phyloP scores from a whole-genome alignment of 2,329 filamentous ascomycete species.

The Cercospora canescens region DNA sequence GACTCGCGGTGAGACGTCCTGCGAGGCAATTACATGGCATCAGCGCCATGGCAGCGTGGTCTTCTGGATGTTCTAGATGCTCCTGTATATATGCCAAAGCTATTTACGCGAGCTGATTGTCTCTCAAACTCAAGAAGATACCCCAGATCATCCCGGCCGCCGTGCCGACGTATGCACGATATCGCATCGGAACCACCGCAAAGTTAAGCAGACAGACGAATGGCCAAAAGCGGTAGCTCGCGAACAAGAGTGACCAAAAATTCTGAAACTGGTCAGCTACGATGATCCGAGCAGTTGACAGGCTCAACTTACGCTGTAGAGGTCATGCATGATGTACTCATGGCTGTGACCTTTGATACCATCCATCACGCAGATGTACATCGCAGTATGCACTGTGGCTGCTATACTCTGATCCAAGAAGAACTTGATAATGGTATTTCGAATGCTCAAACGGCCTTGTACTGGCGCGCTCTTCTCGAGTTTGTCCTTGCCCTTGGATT shows the following conservation, averaged over 20 bases:
- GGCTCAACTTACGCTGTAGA: not conserved
- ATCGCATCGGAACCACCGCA: not conserved
- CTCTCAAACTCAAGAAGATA: not conserved
- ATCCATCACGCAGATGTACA: conserved; percentile 2
- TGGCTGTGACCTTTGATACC: not conserved
- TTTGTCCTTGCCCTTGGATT: not conserved
- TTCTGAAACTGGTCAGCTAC: not conserved
- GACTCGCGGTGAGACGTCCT: not conserved
- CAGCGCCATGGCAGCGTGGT: not conserved
- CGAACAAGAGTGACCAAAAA: not conserved
- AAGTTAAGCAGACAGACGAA: conserved; percentile 1
- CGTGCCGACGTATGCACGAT: not conserved
- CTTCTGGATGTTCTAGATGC: not conserved
- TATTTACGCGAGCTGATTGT: not conserved
- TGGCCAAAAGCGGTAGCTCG: conserved; percentile 3
- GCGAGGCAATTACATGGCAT: not conserved
- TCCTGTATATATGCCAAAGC: not conserved
- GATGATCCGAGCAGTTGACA: not conserved
- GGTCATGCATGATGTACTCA: not conserved
- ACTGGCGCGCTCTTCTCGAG: not conserved
- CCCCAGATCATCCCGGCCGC: not conserved
- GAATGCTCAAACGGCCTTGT: not conserved
- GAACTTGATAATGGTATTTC: conserved; percentile 1
- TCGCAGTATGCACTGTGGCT: not conserved
- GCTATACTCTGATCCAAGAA: not conserved